phyloP scores from a whole-genome alignment of 352 stramenopile species.

The Phytophthora melonis region DNA sequence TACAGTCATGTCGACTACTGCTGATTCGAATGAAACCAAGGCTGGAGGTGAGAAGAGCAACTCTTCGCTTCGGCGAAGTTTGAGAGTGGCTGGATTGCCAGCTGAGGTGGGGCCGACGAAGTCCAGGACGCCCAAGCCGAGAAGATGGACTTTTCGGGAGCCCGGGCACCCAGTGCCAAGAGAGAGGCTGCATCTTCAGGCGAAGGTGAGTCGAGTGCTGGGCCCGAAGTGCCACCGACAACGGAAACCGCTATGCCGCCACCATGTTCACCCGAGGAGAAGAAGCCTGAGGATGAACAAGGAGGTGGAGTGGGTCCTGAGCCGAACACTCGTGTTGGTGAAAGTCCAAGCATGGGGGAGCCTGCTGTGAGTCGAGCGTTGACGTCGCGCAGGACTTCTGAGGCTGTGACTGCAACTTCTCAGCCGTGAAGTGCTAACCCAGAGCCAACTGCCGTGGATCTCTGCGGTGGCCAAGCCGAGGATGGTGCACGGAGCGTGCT shows the following conservation, averaged over 20 bases:
- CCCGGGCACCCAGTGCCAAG: not conserved
- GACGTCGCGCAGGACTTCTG: too few relatives aligned
- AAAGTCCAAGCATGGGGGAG: too few relatives aligned
- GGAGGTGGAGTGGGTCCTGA: too few relatives aligned
- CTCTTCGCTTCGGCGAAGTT: slow-evolving; percentile 6
- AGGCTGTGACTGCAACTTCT: too few relatives aligned
- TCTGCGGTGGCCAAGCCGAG: not conserved
- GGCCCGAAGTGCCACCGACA: not conserved
- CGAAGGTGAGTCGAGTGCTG: not conserved
- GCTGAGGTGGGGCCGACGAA: not conserved
- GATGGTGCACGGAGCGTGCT: not conserved
- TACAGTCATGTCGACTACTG: too few relatives aligned
- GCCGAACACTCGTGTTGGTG: too few relatives aligned
- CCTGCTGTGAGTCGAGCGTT: too few relatives aligned
- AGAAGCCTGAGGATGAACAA: too few relatives aligned
- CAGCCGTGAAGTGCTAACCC: not conserved
- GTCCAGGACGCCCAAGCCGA: not conserved
- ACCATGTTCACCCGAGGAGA: too few relatives aligned
- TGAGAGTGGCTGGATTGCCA: slow-evolving; percentile 1
- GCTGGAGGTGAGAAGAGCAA: too few relatives aligned
- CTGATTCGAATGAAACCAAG: too few relatives aligned
- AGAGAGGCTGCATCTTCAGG: not conserved
- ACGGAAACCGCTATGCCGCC: not conserved
- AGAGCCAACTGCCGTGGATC: not conserved
- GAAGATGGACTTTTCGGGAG: not conserved